Percentiles rank a stretch among this genome's conserved stretches.
phyloP scores from a whole-genome alignment of 441 rosid species.

The Eugenia klotzschiana region DNA sequence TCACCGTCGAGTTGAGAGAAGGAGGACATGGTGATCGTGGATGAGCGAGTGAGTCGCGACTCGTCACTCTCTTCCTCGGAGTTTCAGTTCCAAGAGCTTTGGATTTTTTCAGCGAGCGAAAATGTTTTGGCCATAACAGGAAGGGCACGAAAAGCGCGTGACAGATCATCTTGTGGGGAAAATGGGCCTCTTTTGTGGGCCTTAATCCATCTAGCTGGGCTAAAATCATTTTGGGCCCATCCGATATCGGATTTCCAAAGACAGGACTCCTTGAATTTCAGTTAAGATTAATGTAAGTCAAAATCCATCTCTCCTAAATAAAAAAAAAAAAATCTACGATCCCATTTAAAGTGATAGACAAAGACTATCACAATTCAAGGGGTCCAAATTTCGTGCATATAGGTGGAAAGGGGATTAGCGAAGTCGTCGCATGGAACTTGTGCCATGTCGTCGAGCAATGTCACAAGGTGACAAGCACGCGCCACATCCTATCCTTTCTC shows the following conservation, averaged over 20 bases:
- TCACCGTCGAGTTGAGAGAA: conserved; percentile 25
- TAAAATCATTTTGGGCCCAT: background rate
- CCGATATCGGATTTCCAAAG: background rate
- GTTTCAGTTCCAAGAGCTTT: background rate
- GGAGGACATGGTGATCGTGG: conserved; percentile 31
- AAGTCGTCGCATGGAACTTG: too few relatives aligned
- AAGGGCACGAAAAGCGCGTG: background rate
- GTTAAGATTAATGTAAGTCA: background rate
- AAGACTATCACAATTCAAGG: background rate
- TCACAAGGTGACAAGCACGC: too few relatives aligned
- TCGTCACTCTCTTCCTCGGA: background rate
- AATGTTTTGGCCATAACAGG: fast-evolving
- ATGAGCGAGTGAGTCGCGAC: background rate
- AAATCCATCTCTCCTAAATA: background rate
- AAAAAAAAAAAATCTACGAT: background rate
- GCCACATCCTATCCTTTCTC: too few relatives aligned
- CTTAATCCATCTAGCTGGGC: background rate
- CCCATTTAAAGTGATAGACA: background rate
- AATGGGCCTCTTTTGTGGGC: background rate
- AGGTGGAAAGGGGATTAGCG: too few relatives aligned
- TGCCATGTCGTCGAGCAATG: too few relatives aligned
- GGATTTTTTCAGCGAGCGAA: background rate
- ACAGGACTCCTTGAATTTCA: background rate
- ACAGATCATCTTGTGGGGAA: background rate
- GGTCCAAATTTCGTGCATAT: background rate